Percentiles rank a stretch among this genome's conserved stretches.
phyloP scores from a whole-genome alignment of 73 alveolate species.

The Paramecium octaurelia region DNA sequence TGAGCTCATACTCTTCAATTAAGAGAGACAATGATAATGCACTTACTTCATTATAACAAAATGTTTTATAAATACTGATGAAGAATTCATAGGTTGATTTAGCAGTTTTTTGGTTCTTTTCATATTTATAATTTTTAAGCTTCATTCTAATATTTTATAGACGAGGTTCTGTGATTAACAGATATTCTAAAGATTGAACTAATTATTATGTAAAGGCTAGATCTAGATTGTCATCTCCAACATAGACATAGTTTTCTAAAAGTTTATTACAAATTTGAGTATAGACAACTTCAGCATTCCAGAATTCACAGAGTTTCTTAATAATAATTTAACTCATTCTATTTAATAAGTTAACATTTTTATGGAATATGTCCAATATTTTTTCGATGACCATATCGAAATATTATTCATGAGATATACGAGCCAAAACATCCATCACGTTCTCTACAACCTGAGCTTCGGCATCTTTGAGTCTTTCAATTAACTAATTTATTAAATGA shows the following conservation, averaged over 20 bases:
- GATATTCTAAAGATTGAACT: background rate
- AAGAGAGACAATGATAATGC: background rate
- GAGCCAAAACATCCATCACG: constrained; percentile 29
- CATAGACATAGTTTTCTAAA: background rate
- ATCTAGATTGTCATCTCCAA: constrained; percentile 5
- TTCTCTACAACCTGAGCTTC: constrained; percentile 23
- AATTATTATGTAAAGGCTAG: background rate
- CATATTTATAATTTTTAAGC: background rate
- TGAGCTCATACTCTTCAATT: constrained; percentile 37
- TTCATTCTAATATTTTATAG: background rate
- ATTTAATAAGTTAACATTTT: background rate
- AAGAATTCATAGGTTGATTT: constrained; percentile 21
- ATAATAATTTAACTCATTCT: constrained; percentile 24
- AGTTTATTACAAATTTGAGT: background rate
- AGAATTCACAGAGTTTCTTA: background rate
- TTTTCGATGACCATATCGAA: constrained; percentile 36
- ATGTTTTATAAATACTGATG: background rate
- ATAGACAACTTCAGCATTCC: constrained; percentile 28
- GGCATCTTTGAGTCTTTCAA: constrained; percentile 43
- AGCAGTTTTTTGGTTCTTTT: background rate
- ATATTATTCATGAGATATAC: constrained; percentile 39
- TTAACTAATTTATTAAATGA: background rate
- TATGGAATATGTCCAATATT: background rate
- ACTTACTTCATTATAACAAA: constrained; percentile 37
- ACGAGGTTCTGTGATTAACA: background rate